phyloP scores from a whole-genome alignment of 2,329 filamentous ascomycete species.

The Scolecobasidium constrictum region DNA sequence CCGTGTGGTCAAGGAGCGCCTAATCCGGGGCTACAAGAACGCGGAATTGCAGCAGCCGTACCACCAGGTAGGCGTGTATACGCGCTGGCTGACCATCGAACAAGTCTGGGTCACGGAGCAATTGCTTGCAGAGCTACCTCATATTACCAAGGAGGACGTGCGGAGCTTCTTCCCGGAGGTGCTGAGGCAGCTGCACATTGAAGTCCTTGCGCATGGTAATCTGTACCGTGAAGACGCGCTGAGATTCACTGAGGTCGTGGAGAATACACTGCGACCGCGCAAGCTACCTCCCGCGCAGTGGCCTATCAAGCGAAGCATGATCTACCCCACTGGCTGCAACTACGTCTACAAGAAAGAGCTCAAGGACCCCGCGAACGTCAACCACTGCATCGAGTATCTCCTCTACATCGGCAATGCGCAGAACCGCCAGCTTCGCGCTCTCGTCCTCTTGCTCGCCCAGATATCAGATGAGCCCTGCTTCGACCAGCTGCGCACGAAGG shows the following conservation, averaged over 20 bases:
- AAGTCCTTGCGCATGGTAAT: slow-evolving; percentile 84
- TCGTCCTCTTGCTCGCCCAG: slow-evolving; percentile 72
- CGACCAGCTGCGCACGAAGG: slow-evolving; percentile 89
- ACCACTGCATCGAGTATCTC: slow-evolving; percentile 41
- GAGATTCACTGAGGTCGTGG: slow-evolving; percentile 71
- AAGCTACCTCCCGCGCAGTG: slow-evolving; percentile 67
- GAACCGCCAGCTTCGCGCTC: slow-evolving; percentile 61
- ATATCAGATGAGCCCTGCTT: slow-evolving; percentile 90
- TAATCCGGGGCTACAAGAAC: slow-evolving; percentile 69
- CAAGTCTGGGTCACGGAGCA: slow-evolving; percentile 71
- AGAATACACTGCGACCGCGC: slow-evolving; percentile 64
- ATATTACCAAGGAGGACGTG: slow-evolving; percentile 64
- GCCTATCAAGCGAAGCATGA: slow-evolving; percentile 64
- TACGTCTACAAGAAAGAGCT: slow-evolving; percentile 57
- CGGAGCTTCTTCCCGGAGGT: slow-evolving; percentile 69
- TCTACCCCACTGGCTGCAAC: slow-evolving; percentile 71
- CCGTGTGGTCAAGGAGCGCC: slow-evolving; percentile 77
- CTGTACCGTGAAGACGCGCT: slow-evolving; percentile 88
- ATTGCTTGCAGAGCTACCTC: slow-evolving; percentile 62
- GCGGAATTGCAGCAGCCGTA: slow-evolving; percentile 83
- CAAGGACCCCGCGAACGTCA: slow-evolving; percentile 44
- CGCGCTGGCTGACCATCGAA: slow-evolving; percentile 68
- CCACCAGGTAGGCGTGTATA: slow-evolving; percentile 75
- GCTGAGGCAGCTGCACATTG: slow-evolving; percentile 74
- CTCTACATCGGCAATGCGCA: slow-evolving; percentile 33